A percentile compares a stretch with the other conserved stretches of the same genome.
These are phyloP conservation scores for Rhodotorula paludigena DNA, from an alignment of 768 basidiomycete genomes.

Conservation along the genomic window DNA sequence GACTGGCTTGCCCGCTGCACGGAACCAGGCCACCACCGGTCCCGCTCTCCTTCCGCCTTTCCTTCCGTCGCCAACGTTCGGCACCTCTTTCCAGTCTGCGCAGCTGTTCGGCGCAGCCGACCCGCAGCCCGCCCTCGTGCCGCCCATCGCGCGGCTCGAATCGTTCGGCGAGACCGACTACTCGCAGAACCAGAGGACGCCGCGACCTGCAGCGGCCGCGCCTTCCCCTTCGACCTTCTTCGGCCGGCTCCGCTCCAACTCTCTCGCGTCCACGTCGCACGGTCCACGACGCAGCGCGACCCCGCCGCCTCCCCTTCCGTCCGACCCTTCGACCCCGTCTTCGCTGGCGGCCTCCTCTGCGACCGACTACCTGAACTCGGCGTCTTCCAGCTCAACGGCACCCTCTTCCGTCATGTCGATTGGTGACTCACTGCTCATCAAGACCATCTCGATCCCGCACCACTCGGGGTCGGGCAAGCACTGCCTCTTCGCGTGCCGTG, in stretches of 20 bases:
- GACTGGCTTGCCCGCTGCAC: neutral
- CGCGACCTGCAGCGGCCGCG: neutral
- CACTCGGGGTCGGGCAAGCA: constrained; percentile 28
- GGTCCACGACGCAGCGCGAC: neutral
- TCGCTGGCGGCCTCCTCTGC: neutral
- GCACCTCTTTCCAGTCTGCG: neutral
- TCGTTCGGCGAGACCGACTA: neutral
- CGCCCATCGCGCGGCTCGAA: constrained; percentile 1
- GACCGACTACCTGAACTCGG: neutral
- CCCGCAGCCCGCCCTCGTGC: neutral
- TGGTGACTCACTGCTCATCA: constrained; percentile 3
- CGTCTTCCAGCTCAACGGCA: constrained; percentile 2
- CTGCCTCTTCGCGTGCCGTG: constrained; percentile 33
- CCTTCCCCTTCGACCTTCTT: constrained; percentile 1
- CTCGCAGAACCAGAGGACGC: neutral
- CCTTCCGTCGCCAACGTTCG: constrained; percentile 2
- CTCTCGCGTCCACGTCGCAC: constrained; percentile 14
- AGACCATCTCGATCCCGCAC: constrained; percentile 35
- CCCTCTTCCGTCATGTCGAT: neutral
- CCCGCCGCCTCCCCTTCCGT: constrained; percentile 9
- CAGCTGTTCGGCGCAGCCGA: neutral
- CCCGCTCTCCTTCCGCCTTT: constrained; percentile 17
- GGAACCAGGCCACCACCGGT: neutral
- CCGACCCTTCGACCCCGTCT: constrained; percentile 2
- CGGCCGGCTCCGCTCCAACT: constrained; percentile 15